Percentiles rank a stretch among this genome's conserved stretches.
phyloP scores from a whole-genome alignment of 2,329 filamentous ascomycete species.

The Fusarium multiceps region DNA sequence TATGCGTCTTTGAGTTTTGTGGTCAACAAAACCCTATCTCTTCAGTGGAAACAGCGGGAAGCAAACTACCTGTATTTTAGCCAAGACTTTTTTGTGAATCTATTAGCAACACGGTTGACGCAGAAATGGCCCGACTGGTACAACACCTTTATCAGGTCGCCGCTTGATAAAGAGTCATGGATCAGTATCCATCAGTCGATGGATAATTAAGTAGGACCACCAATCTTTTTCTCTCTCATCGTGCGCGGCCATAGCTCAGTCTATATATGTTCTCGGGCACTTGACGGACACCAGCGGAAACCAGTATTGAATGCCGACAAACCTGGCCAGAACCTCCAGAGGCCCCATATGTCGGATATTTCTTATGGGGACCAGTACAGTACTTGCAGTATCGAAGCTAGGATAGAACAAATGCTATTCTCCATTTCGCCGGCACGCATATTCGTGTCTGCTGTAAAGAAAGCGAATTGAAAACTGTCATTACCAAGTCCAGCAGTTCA shows the following conservation, averaged over 20 bases:
- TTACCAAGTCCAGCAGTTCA: background rate
- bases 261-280: constrained; percentile 12
- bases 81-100: constrained; percentile 19
- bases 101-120: constrained; percentile 16
- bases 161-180: constrained; percentile 7
- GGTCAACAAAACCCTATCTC: background rate
- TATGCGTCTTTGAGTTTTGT: background rate
- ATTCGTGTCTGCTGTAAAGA: background rate
- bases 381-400: background rate
- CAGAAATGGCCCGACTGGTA: constrained; percentile 23
- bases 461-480: background rate
- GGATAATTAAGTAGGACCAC: background rate
- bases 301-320: constrained; percentile 10
- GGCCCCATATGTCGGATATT: background rate
- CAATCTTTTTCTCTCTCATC: background rate
- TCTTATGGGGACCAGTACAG: background rate
- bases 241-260: constrained; percentile 13
- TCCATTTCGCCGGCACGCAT: background rate
- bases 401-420: background rate
- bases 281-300: background rate
- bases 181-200: constrained; percentile 7
- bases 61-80: constrained; percentile 27
- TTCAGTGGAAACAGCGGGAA: constrained; percentile 21
- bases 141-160: background rate
- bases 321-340: background rate